Conservation (phyloP, 768 basidiomycete species). For the Udeniomyces megalosporus region DNA sequence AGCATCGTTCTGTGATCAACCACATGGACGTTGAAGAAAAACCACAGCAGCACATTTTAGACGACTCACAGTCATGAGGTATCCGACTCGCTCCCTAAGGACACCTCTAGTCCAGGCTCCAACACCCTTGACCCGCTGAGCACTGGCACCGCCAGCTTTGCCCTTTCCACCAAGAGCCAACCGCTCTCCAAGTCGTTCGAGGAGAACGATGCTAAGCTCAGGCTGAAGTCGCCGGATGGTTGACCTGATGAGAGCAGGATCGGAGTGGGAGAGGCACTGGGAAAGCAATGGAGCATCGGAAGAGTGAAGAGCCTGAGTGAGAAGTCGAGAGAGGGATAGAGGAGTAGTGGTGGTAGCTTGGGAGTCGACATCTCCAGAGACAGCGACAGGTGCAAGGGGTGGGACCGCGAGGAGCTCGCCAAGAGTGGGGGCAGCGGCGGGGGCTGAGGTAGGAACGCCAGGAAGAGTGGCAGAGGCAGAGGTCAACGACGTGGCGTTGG, state of each 20-base stretch:
- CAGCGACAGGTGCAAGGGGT: neutral
- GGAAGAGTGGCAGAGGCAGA: conserved; percentile 1
- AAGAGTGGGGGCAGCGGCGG: neutral
- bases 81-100: conserved; percentile 67
- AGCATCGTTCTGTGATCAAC: too few species aligned
- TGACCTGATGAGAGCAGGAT: conserved; percentile 61
- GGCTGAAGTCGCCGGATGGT: conserved; percentile 75
- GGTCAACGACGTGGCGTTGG: neutral
- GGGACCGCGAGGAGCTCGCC: conserved; percentile 5
- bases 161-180: conserved; percentile 35
- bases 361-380: neutral
- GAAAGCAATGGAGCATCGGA: conserved; percentile 75
- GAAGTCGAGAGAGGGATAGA: conserved; percentile 70
- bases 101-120: conserved; percentile 44
- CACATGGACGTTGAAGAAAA: neutral
- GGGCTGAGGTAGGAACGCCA: neutral
- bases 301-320: conserved; percentile 92
- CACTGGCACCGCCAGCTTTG: conserved; percentile 45
- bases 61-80: conserved; percentile 75
- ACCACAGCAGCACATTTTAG: neutral
- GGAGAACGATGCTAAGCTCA: conserved; percentile 66
- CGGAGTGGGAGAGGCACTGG: conserved; percentile 69
- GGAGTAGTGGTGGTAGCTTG: neutral
- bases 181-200: conserved; percentile 62
- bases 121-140: conserved; percentile 28